Evolutionary conservation across 768 basidiomycete genomes (phyloP).

Genomic region (Russula ochroleuca): DNA sequence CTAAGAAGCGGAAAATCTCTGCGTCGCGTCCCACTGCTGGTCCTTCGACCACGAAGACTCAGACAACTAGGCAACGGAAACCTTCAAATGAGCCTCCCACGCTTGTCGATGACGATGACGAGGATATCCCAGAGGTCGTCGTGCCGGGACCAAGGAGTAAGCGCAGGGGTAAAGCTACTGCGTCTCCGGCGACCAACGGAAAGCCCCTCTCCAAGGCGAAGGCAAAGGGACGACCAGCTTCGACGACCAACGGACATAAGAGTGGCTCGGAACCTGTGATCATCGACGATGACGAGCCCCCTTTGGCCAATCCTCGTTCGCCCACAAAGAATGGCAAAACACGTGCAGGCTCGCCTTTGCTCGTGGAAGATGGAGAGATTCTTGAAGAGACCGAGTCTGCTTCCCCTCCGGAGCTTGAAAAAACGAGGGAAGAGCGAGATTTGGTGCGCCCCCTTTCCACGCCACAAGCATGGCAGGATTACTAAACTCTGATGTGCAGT

Average conservation of each 20-base stretch:
- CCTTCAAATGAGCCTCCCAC: constrained; percentile 16
- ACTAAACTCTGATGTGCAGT: constrained; percentile 1
- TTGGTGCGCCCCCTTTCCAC: constrained; percentile 26
- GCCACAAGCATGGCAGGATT: neutral
- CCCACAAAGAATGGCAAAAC: constrained; percentile 17
- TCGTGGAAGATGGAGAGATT: constrained; percentile 2
- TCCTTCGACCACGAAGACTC: constrained; percentile 28
- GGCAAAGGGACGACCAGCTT: constrained; percentile 36
- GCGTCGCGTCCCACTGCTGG: constrained; percentile 23
- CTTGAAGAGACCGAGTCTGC: neutral
- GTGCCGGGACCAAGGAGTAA: constrained; percentile 24
- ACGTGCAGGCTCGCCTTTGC: neutral
- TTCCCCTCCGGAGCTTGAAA: constrained; percentile 24
- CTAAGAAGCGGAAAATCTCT: constrained; percentile 29
- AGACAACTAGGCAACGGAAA: constrained; percentile 23
- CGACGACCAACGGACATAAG: constrained; percentile 27
- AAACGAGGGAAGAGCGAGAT: constrained; percentile 30
- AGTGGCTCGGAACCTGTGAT: constrained; percentile 3
- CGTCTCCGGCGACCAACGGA: constrained; percentile 29
- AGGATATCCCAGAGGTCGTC: constrained; percentile 26
- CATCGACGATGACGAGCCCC: constrained; percentile 19
- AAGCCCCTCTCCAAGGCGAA: constrained; percentile 35
- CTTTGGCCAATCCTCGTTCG: constrained; percentile 21
- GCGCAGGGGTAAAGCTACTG: constrained; percentile 17
- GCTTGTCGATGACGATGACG: constrained; percentile 27